phyloP scores from a whole-genome alignment of 1,139 yeast genomes.

The Zygoascus hellenicus region DNA sequence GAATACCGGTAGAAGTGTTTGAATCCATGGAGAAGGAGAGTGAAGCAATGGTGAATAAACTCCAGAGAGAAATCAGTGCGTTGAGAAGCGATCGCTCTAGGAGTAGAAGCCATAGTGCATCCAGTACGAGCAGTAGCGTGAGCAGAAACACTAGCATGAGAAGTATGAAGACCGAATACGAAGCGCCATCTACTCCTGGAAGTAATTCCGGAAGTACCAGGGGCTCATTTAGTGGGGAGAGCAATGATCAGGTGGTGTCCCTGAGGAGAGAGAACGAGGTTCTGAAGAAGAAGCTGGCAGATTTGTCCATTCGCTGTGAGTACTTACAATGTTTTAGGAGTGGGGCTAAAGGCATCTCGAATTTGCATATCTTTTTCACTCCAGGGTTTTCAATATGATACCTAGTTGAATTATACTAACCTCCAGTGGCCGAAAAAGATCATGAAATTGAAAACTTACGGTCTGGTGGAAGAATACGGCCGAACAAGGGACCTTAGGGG shows the following conservation, averaged over 20 bases:
- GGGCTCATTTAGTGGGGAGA: conserved; percentile 23
- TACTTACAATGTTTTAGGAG: conserved; percentile 2
- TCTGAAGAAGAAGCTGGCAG: conserved; percentile 31
- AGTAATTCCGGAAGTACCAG: conserved; percentile 18
- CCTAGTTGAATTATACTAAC: conserved; percentile 8
- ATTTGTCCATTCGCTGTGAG: conserved; percentile 27
- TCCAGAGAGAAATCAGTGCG: conserved; percentile 33
- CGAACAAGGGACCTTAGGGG: too few species aligned
- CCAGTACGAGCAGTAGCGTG: conserved; percentile 29
- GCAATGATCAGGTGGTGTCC: conserved; percentile 19
- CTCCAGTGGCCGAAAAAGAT: conserved; percentile 27
- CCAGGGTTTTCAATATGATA: neutral
- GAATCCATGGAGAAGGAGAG: conserved; percentile 34
- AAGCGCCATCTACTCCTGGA: conserved; percentile 14
- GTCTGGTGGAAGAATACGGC: neutral
- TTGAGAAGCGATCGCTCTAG: conserved; percentile 28
- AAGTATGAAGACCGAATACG: conserved; percentile 25
- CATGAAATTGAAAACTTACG: conserved; percentile 27
- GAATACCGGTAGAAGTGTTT: conserved; percentile 22
- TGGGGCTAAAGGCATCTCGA: neutral
- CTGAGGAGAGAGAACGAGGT: conserved; percentile 32
- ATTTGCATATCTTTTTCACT: neutral
- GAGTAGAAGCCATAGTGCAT: conserved; percentile 29
- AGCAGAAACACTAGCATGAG: conserved; percentile 30
- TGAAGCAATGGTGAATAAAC: conserved; percentile 36